These are phyloP conservation scores for Serendipita sp. DNA, from an alignment of 768 basidiomycete species.

Conservation along the genomic window DNA sequence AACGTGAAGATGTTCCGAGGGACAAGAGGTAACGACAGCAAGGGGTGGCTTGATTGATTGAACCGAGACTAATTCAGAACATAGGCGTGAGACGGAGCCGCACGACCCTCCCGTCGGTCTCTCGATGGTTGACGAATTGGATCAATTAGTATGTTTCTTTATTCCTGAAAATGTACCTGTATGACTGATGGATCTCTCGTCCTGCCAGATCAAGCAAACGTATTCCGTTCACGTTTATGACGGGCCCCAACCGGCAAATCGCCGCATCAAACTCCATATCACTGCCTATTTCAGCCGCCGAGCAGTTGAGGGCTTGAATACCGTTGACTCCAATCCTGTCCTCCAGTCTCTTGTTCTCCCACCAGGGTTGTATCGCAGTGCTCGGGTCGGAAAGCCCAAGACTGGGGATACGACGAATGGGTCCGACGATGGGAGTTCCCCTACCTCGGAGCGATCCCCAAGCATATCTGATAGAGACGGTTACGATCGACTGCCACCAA, in stretches of 20 bases:
- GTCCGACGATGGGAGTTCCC: neutral
- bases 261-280: slow-evolving; percentile 1
- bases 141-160: neutral
- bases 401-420: neutral
- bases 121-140: slow-evolving; percentile 1
- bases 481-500: neutral
- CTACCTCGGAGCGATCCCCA: neutral
- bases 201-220: slow-evolving; percentile 2
- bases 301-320: neutral
- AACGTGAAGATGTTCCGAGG: slow-evolving; percentile 1
- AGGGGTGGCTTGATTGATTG: neutral
- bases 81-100: slow-evolving; percentile 2
- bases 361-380: slow-evolving; percentile 2
- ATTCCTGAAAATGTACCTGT: too few relatives aligned
- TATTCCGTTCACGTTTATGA: slow-evolving; percentile 3
- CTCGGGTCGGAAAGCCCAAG: slow-evolving; percentile 1
- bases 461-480: neutral
- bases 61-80: neutral
- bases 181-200: too few relatives aligned
- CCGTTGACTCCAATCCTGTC: neutral
- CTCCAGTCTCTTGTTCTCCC: slow-evolving; percentile 2
- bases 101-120: neutral
- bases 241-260: neutral
- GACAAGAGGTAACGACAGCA: neutral
- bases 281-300: slow-evolving; percentile 2